Evolutionary conservation across 1,139 yeast species (phyloP).

Genomic region (Debaryomyces coudertii): DNA sequence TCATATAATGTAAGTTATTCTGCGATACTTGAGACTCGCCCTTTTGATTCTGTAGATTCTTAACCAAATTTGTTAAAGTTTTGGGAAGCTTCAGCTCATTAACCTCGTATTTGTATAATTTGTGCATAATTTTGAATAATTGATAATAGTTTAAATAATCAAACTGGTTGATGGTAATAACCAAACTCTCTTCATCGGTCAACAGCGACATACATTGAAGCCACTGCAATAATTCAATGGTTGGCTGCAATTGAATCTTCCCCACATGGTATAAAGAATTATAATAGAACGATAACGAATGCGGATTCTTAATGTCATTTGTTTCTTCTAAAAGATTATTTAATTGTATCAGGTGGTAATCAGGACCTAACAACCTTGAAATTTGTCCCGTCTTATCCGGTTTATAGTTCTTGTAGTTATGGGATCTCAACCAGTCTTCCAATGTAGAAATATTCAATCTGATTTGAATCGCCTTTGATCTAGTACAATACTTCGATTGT

Average conservation of each 20-base stretch:
- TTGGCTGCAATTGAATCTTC: conserved; percentile 67
- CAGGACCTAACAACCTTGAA: conserved; percentile 22
- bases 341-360: conserved; percentile 18
- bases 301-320: conserved; percentile 30
- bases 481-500: conserved; percentile 67
- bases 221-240: conserved; percentile 86
- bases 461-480: conserved; percentile 88
- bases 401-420: conserved; percentile 61
- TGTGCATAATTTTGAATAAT: conserved; percentile 62
- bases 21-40: conserved; percentile 42
- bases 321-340: conserved; percentile 25
- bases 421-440: conserved; percentile 92
- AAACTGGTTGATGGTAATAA: conserved; percentile 58
- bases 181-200: conserved; percentile 57
- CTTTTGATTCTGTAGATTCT: conserved; percentile 37
- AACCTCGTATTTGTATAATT: conserved; percentile 82
- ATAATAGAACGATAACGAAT: conserved; percentile 50
- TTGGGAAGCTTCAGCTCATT: conserved; percentile 69
- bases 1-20: conserved; percentile 44
- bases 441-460: conserved; percentile 81
- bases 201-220: conserved; percentile 78
- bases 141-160: conserved; percentile 70
- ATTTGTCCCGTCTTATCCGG: conserved; percentile 39
- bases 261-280: conserved; percentile 63
- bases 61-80: conserved; percentile 39